Base-by-base conservation (phyloP, 257 asterid genomes). In the Fraxinus quadrangulata region DNA sequence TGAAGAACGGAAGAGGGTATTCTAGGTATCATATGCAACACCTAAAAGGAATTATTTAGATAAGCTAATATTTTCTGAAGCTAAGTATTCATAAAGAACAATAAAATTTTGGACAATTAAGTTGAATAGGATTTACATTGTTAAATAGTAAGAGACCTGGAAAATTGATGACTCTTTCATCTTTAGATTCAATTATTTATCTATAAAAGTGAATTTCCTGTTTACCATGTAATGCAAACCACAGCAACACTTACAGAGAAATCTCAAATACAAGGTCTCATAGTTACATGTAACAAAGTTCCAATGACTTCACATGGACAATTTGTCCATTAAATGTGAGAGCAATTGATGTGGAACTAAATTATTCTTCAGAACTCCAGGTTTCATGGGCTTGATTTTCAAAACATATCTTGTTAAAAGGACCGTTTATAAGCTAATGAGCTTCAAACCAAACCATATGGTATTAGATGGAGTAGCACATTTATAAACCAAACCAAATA, bases 1-100 rank as follows among this genome's bases (percentile, higher is more conserved):
- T n/a, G 16, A 45, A 42, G 65, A 45, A 51, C 65, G 21, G 78
- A 26, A 19, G 23, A 67, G 73, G 39, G 45, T 37, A 56, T 17
- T 17, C 31, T 71, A 76, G 70, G 77, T 78, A 66, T 67, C 67
- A 74, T 68, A 61, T 65, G 75, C 47, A 82, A 61, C 36, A 11
- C 36, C 17, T 23, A 63, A 63, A 26, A 26, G 28, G 1, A 63
- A 24, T 26, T 61, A 56, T 23, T 63, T 23, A 12, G 69, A 63
- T 10, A 54, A 17, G 26, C 65, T 19, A 63, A 63, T 63, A 63
- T 63, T 63, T 23, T 63, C 69, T 3, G 34, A 63, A 63, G 34
- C 34, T 23, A 63, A 24, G 28, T 9, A 54, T 54, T 26, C 69
- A 11, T 24, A 10, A 26, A 63, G 26, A 9, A 24, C 33, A 63